Evolutionary conservation across 1,284 basidiomycete genomes (phyloP), one percentile per base, ranked within the genome.

Genomic region (Ustilago hordei): DNA sequence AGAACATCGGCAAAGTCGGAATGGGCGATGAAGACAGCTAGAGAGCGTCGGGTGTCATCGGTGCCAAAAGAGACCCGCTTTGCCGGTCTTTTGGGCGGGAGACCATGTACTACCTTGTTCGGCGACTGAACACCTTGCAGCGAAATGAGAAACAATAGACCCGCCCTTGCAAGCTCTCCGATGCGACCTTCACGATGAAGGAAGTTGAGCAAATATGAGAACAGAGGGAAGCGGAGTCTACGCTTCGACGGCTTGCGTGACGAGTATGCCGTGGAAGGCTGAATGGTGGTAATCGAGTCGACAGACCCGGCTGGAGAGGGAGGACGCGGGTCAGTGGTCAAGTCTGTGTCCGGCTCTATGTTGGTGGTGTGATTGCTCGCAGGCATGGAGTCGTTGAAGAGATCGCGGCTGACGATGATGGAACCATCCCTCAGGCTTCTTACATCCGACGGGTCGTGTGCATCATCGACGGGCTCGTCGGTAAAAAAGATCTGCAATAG

Each of bases 1-100:
- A 99, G 90, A 2, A 99, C 95, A 71, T 98, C 95, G 17, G 95
- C 93, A 86, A 98, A 97, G 87, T 98, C 95, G 8, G 95, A 95
- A 81, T 97, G 93, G 17, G 97, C 90, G 57, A 98, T 93, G 84
- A 95, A 98, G 92, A 93, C 52, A 95, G 88, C n/a, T 92, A 93
- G 61, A 93, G 88, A 12, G 92, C 91, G 62, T 31, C 68, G 63
- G 28, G 75, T 70, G 47, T 75, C 69, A 19, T 71, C 65, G 7
- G 62, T 67, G 3, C 53, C 69, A 17, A 64, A 67, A 15, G 64
- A 64, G 52, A 70, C 71, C 1, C 68, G 57, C 17, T 64, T 64
- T 8, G 69, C n/a, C 9, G 69, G 19, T 48, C 56, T 60, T 11
- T 12, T 58, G 12, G 38, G 43, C 12, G 58, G 48, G 3, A 31